These are phyloP conservation scores for Mangifera indica DNA, from an alignment of 345 rosid species.

Conservation along the genomic window DNA sequence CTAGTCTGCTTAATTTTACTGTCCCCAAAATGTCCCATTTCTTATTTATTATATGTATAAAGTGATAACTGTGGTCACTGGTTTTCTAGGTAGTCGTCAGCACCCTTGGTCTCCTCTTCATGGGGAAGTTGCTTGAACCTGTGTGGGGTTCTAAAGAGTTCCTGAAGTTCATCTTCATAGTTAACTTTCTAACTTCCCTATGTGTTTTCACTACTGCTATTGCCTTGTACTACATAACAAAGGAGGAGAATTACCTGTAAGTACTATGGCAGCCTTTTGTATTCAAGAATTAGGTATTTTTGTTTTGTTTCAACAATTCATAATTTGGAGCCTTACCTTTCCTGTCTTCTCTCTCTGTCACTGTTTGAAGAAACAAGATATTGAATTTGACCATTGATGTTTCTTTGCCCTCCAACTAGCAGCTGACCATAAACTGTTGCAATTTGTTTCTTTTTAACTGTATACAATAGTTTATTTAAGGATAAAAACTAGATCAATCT, in stretches of 20 bases:
- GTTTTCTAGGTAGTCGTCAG: conserved; percentile 60
- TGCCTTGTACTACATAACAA: conserved; percentile 77
- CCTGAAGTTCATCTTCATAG: conserved; percentile 83
- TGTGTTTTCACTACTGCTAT: conserved; percentile 84
- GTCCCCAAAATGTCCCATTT: conserved; percentile 4
- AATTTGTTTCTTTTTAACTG: not conserved
- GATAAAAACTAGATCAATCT: conserved; percentile 8
- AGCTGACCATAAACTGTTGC: conserved; percentile 4
- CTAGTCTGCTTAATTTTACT: not conserved
- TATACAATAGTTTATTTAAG: not conserved
- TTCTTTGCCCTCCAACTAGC: not conserved
- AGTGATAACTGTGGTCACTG: conserved; percentile 13
- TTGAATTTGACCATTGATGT: not conserved
- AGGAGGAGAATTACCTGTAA: conserved; percentile 84
- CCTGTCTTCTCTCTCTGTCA: too few relatives aligned
- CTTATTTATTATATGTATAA: conserved; percentile 3
- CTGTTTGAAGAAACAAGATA: not conserved
- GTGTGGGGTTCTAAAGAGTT: conserved; percentile 97
- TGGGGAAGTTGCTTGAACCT: conserved; percentile 96
- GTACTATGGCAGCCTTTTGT: conserved; percentile 26
- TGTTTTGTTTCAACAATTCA: too few relatives aligned
- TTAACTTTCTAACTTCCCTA: conserved; percentile 76
- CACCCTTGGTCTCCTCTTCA: conserved; percentile 71
- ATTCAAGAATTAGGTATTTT: not conserved
- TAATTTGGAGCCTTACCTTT: too few relatives aligned